phyloP scores from a whole-genome alignment of 2,329 filamentous ascomycete genomes.

The Xylogone sp. region DNA sequence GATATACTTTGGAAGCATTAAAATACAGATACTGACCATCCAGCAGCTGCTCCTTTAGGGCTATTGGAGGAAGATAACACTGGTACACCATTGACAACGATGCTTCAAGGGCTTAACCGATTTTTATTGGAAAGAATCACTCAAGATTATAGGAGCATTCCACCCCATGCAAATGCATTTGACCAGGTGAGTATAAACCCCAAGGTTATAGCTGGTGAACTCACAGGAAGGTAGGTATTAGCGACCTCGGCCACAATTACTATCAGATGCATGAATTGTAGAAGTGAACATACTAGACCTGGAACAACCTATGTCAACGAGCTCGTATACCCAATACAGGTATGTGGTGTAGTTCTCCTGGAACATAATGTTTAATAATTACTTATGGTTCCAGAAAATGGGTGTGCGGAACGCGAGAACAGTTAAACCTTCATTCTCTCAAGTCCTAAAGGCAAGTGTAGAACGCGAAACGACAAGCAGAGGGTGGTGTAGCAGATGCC shows the following conservation, averaged over 20 bases:
- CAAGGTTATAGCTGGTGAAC: slow-evolving; percentile 5
- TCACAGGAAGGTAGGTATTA: slow-evolving; percentile 42
- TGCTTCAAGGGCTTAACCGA: slow-evolving; percentile 81
- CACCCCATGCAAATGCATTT: slow-evolving; percentile 58
- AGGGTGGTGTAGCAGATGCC: slow-evolving; percentile 91
- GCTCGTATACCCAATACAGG: slow-evolving; percentile 66
- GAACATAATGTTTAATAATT: slow-evolving; percentile 14
- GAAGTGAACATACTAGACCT: slow-evolving; percentile 77
- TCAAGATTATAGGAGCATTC: slow-evolving; percentile 69
- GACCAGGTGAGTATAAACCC: slow-evolving; percentile 53
- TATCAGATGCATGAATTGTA: slow-evolving; percentile 83
- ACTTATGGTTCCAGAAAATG: slow-evolving; percentile 39
- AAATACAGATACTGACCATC: slow-evolving; percentile 21
- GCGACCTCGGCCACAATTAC: slow-evolving; percentile 67
- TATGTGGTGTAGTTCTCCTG: slow-evolving; percentile 9
- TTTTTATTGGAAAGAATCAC: slow-evolving; percentile 82
- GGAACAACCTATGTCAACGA: slow-evolving; percentile 82
- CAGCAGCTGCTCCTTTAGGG: slow-evolving; percentile 64
- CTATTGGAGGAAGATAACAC: slow-evolving; percentile 81
- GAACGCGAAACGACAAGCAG: slow-evolving; percentile 85
- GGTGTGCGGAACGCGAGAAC: slow-evolving; percentile 45
- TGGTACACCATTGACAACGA: slow-evolving; percentile 68
- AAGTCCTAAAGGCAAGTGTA: slow-evolving; percentile 87
- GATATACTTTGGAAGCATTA: slow-evolving; percentile 11
- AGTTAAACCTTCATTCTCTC: slow-evolving; percentile 70